These are phyloP conservation scores for Geotrichum klebahnii DNA, from an alignment of 1,139 yeast species.

Conservation along the genomic window DNA sequence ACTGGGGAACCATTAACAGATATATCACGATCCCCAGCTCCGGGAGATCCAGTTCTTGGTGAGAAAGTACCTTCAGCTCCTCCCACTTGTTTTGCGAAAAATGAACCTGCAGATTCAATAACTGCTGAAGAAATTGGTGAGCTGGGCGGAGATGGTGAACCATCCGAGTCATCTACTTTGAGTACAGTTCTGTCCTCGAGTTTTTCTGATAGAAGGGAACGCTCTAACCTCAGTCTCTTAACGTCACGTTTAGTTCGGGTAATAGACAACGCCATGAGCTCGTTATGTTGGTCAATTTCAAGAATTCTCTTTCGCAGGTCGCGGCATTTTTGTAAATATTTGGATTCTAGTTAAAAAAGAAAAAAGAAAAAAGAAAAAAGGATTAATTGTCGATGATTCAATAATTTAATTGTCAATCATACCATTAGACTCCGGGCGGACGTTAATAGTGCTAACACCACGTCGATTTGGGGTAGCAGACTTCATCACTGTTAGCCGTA, in stretches of 20 bases:
- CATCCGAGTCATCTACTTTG: conserved; percentile 5
- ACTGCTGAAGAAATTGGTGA: too few species aligned
- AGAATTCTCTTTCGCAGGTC: conserved; percentile 68
- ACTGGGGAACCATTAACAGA: too few species aligned
- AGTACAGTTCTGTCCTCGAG: conserved; percentile 46
- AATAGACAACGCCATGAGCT: conserved; percentile 69
- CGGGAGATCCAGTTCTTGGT: too few species aligned
- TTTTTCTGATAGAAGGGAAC: conserved; percentile 72
- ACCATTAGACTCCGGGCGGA: conserved; percentile 13
- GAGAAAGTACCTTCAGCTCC: background rate
- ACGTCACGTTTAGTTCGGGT: conserved; percentile 74
- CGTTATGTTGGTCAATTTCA: conserved; percentile 77
- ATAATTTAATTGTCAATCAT: too few species aligned
- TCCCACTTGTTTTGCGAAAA: background rate
- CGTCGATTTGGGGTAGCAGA: conserved; percentile 8
- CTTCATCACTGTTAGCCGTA: too few species aligned
- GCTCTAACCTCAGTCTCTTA: conserved; percentile 75
- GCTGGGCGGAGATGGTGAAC: conserved; percentile 3
- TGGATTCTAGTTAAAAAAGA: conserved; percentile 30
- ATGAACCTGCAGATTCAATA: background rate
- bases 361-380: background rate
- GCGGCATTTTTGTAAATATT: conserved; percentile 57
- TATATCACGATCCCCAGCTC: too few species aligned
- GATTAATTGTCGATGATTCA: too few species aligned
- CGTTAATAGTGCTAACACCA: conserved; percentile 1